Conservation (phyloP, 805 yeast species). For the Candida maltosa region DNA sequence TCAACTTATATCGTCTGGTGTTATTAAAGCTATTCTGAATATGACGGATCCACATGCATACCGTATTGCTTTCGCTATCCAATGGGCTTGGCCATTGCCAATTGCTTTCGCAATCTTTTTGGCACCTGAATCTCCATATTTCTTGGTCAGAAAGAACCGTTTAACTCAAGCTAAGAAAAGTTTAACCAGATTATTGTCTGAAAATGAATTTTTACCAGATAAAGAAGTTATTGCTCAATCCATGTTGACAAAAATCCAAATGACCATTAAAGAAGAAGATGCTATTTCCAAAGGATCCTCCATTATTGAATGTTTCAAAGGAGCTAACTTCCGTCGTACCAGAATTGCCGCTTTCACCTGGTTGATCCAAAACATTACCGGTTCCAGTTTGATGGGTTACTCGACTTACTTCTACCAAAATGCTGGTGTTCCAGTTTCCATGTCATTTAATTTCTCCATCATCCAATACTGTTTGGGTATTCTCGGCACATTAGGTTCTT, state of each 20-base stretch:
- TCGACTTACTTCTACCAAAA: slow-evolving; percentile 50
- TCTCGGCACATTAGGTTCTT: slow-evolving; percentile 41
- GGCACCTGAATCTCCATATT: slow-evolving; percentile 61
- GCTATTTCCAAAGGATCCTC: slow-evolving; percentile 17
- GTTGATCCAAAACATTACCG: slow-evolving; percentile 45
- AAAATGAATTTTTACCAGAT: slow-evolving; percentile 27
- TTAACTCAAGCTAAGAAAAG: slow-evolving; percentile 41
- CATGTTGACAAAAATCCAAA: slow-evolving; percentile 43
- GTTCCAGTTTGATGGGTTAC: slow-evolving; percentile 46
- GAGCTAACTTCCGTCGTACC: slow-evolving; percentile 47
- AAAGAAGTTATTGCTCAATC: slow-evolving; percentile 32
- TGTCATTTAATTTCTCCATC: slow-evolving; percentile 46
- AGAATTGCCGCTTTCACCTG: slow-evolving; percentile 44
- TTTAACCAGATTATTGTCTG: slow-evolving; percentile 32
- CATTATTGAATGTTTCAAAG: slow-evolving; percentile 47
- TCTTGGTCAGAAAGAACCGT: slow-evolving; percentile 44
- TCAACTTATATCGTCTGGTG: slow-evolving; percentile 53
- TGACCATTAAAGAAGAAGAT: slow-evolving; percentile 41
- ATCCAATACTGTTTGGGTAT: slow-evolving; percentile 45
- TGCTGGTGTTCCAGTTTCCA: slow-evolving; percentile 44
- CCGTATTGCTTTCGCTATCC: slow-evolving; percentile 54
- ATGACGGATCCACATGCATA: slow-evolving; percentile 37
- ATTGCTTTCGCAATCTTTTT: slow-evolving; percentile 38
- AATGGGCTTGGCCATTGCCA: slow-evolving; percentile 60
- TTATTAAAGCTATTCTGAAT: slow-evolving; percentile 34